phyloP scores from a whole-genome alignment of 2,329 filamentous ascomycete genomes.

The Penicillium nordicum region DNA sequence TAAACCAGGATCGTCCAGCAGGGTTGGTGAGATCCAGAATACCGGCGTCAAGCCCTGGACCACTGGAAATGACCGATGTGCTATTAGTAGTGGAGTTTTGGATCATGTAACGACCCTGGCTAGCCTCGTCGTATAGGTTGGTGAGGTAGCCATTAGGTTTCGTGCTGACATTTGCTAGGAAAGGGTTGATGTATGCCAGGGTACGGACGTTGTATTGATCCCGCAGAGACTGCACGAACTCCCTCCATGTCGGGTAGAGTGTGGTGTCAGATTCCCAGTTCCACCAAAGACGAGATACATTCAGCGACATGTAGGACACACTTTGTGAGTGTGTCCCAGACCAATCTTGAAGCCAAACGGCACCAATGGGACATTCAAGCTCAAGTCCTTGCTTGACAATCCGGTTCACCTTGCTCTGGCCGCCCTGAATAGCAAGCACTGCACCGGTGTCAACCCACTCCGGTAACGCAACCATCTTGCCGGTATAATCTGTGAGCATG shows the following conservation, averaged over 20 bases:
- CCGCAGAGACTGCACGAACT: constrained; percentile 34
- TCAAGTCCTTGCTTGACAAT: constrained; percentile 33
- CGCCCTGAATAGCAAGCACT: constrained; percentile 38
- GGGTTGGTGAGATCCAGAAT: constrained; percentile 39
- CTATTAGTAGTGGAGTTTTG: constrained; percentile 34
- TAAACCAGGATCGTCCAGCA: constrained; percentile 32
- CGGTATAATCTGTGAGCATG: constrained; percentile 34
- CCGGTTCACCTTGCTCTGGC: constrained; percentile 33
- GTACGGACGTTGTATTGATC: constrained; percentile 32
- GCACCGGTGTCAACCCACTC: constrained; percentile 31
- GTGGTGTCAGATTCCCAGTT: constrained; percentile 38
- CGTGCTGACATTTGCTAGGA: constrained; percentile 35
- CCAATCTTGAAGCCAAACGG: constrained; percentile 40
- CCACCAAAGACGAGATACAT: constrained; percentile 40
- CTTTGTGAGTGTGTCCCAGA: constrained; percentile 34
- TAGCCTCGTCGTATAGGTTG: constrained; percentile 34
- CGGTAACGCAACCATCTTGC: constrained; percentile 34
- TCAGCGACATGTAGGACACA: constrained; percentile 31
- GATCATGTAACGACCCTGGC: constrained; percentile 29
- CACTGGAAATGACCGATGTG: constrained; percentile 35
- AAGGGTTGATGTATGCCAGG: constrained; percentile 34
- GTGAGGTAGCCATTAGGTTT: constrained; percentile 32
- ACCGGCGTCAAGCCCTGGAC: constrained; percentile 37
- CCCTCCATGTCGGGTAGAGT: constrained; percentile 36
- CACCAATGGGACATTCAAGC: constrained; percentile 32